Evolutionary conservation across 768 basidiomycete species (phyloP), one percentile per base, ranked within the genome.

Genomic region (Gloeostereum incarnatum): DNA sequence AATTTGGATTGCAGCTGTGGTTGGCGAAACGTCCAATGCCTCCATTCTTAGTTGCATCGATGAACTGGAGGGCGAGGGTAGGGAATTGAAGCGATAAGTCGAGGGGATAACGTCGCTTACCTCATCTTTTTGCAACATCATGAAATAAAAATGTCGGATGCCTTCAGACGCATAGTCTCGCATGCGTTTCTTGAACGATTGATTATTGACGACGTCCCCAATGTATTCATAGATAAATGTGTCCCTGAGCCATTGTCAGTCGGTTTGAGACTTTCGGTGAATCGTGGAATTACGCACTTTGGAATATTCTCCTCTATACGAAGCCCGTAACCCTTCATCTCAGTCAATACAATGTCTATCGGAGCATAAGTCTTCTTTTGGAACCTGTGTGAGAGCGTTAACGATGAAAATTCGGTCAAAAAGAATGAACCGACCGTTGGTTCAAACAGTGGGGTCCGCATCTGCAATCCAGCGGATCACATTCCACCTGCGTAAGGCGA

Each of bases 41-140:
- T 9, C 96, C 96, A 47, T 78, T 81, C 58, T 96, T 97, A 1
- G 96, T 98, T 1, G 96, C 96, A 58, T 99, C 96, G 53, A 99
- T 92, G 60, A 87, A 99, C 92, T 92, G 18, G 7, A 35, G n/a
- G 7, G 17, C 10, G 17, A 35, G 3, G 22, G 40, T 35, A 31
- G 21, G 4, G 34, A 29, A 16, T 5, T 42, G 5, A 13, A 13
- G 29, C 35, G 30, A 34, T n/a, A 21, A 31, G 21, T n/a, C 6
- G 25, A 42, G 1, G 16, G 31, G 8, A 40, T 36, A 27, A 23
- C 13, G 10, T 59, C 76, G 39, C 48, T n/a, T n/a, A 91, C 93
- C 74, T 98, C 92, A 48, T 94, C 92, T 54, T 88, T 91, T 62
- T 99, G 96, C 41, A 99, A 60, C 86, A 94, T 93, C 96, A 98